These are phyloP conservation scores for Abelmoschus esculentus DNA, from an alignment of 345 rosid genomes.

Conservation along the genomic window DNA sequence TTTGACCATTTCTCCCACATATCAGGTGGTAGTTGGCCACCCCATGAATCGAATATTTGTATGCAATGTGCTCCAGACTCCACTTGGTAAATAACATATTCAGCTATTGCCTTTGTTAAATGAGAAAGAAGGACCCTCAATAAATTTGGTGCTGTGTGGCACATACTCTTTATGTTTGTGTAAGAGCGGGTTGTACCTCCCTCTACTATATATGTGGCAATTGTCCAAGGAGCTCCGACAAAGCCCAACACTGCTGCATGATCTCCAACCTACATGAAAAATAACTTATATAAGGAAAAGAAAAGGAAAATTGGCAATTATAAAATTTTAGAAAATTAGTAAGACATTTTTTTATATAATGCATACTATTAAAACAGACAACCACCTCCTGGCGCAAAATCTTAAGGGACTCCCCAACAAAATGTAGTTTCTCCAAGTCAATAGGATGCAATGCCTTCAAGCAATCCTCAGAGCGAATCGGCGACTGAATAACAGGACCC, in stretches of 20 bases:
- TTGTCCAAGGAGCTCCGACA: slow-evolving; percentile 96
- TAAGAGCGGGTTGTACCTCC: slow-evolving; percentile 86
- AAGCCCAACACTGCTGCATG: slow-evolving; percentile 78
- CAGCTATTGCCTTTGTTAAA: slow-evolving; percentile 66
- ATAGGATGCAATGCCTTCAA: slow-evolving; percentile 69
- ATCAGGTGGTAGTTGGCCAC: slow-evolving; percentile 85
- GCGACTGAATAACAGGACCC: slow-evolving; percentile 80
- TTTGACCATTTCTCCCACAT: slow-evolving; percentile 92
- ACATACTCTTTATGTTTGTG: slow-evolving; percentile 78
- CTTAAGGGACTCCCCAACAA: slow-evolving; percentile 62
- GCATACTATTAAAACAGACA: slow-evolving; percentile 4
- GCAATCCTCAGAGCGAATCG: slow-evolving; percentile 58
- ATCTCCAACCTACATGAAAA: slow-evolving; percentile 51
- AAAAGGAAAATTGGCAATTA: neutral
- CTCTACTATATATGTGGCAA: slow-evolving; percentile 86
- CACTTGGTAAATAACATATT: slow-evolving; percentile 74
- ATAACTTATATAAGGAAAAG: neutral
- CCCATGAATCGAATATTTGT: slow-evolving; percentile 97
- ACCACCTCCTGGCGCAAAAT: slow-evolving; percentile 70
- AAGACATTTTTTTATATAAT: slow-evolving; percentile 11
- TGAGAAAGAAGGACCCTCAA: slow-evolving; percentile 72
- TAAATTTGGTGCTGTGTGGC: slow-evolving; percentile 69
- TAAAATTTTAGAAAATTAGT: neutral
- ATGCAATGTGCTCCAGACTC: slow-evolving; percentile 89
- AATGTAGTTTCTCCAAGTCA: slow-evolving; percentile 61